Conservation (phyloP, 768 basidiomycete genomes). For the Mycena indigotica region DNA sequence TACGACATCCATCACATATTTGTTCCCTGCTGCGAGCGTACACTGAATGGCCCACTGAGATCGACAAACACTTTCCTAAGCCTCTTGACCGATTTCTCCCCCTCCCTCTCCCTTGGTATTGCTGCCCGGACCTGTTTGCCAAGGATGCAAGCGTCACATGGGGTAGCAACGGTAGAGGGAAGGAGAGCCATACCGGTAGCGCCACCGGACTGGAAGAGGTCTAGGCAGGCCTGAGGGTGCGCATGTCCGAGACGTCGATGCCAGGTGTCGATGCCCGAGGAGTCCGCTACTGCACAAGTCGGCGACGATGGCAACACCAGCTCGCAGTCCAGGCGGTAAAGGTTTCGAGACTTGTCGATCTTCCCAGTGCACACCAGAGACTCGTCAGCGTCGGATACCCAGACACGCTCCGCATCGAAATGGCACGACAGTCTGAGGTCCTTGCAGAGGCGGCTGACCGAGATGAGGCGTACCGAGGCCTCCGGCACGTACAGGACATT, state of each 20-base stretch:
- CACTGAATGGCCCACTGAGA: slow-evolving; percentile 25
- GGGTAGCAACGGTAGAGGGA: background rate
- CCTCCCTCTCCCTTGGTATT: slow-evolving; percentile 33
- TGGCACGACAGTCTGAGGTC: no score
- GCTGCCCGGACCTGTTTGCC: slow-evolving; percentile 40
- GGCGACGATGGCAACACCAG: background rate
- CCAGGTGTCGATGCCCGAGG: background rate
- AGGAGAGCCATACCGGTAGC: slow-evolving; percentile 13
- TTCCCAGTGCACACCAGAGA: background rate
- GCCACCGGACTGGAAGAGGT: background rate
- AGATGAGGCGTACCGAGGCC: slow-evolving; percentile 1
- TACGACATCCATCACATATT: slow-evolving; percentile 37
- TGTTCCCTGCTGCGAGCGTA: slow-evolving; percentile 27
- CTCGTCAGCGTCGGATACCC: background rate
- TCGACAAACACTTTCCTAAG: slow-evolving; percentile 36
- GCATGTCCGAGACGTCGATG: slow-evolving; percentile 9
- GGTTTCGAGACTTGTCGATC: no score
- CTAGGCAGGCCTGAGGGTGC: background rate
- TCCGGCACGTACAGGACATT: slow-evolving; percentile 7
- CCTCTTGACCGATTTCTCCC: slow-evolving; percentile 26
- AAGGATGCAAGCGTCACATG: slow-evolving; percentile 32
- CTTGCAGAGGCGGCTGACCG: no score
- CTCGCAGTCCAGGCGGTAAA: background rate
- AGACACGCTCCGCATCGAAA: background rate
- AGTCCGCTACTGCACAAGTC: background rate